Base-by-base conservation (phyloP, 2,329 filamentous ascomycete species). In the Falciphora oryzae region DNA sequence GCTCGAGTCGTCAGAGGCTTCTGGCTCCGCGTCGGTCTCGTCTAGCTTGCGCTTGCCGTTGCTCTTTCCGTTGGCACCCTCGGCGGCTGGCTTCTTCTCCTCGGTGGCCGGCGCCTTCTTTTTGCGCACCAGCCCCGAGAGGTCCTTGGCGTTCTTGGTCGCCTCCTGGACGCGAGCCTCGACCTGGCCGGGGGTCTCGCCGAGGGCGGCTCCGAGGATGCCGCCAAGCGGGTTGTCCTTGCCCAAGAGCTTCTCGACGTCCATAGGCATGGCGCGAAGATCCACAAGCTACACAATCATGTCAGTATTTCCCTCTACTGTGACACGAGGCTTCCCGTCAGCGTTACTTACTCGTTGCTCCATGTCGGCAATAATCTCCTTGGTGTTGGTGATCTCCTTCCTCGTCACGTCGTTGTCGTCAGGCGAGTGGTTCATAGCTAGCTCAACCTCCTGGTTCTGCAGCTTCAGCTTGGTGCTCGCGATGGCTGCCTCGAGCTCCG, bases 351-450 rank as follows among this genome's bases (percentile, higher is more conserved):
- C 86, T 69, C 90, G 82, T 73, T 89, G 85, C 77, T 92, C 87
- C 85, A 95, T 91, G 69, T 95, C 91, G 63, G 83, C 83, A 61
- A 94, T 83, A 69, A 95, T 86, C 66, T 93, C 89, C 76, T 90
- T 91, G 68, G 91, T 89, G 67, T 95, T 90, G 63, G 80, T 76
- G 66, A 95, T 89, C 66, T 84, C 81, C 67, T 80, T 81, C 69
- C 85, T 80, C 57, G 83, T 83, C 67, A 85, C 72, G 62, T 90
- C 88, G 68, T 88, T 88, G 66, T 91, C 88, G 71, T 89, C 87
- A 35, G 86, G 85, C 64, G 84, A 84, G 64, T 86, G 84, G 66
- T 84, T 80, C 32, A 85, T 84, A 1, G 84, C 81, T 8, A 93
- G 80, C 60, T 87, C 84, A 6, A 86, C 84, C 72, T 92, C 86